Evolutionary conservation across 768 basidiomycete species (phyloP).

Genomic region (Leucosporidium creatinivorum): DNA sequence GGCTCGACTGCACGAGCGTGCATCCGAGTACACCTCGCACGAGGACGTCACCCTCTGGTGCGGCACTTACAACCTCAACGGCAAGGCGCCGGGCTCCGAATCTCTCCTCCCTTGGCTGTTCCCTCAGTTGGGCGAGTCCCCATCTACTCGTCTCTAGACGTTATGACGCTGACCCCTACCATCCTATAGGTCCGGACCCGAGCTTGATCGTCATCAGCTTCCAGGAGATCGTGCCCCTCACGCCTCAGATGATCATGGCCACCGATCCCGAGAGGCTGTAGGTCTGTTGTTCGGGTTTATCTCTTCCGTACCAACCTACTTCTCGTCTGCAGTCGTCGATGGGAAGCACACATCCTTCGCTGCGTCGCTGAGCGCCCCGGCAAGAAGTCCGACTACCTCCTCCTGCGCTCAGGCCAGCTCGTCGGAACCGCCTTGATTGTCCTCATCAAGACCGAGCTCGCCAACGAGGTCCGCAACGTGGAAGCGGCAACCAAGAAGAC

Average conservation of each 20-base stretch:
- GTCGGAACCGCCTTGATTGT: slow-evolving; percentile 91
- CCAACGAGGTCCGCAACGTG: slow-evolving; percentile 76
- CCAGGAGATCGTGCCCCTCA: slow-evolving; percentile 95
- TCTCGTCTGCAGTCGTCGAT: slow-evolving; percentile 59
- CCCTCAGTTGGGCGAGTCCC: slow-evolving; percentile 58
- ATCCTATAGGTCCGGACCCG: slow-evolving; percentile 50
- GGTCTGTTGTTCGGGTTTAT: background rate
- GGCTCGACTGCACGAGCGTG: slow-evolving; percentile 57
- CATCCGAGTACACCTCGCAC: slow-evolving; percentile 74
- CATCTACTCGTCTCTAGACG: background rate
- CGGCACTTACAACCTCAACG: slow-evolving; percentile 96
- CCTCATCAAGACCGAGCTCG: slow-evolving; percentile 68
- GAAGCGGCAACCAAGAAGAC: slow-evolving; percentile 83
- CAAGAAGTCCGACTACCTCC: slow-evolving; percentile 65
- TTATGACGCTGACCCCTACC: slow-evolving; percentile 13
- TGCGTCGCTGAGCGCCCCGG: slow-evolving; percentile 61
- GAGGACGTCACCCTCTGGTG: slow-evolving; percentile 66
- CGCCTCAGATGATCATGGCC: slow-evolving; percentile 77
- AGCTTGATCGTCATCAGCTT: slow-evolving; percentile 87
- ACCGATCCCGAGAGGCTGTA: slow-evolving; percentile 36
- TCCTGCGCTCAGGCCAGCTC: slow-evolving; percentile 91
- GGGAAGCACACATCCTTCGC: slow-evolving; percentile 76
- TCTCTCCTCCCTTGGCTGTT: slow-evolving; percentile 84
- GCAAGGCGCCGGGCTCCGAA: slow-evolving; percentile 67
- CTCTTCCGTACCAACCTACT: background rate